phyloP scores from a whole-genome alignment of 345 rosid species.

The Zanthoxylum bungeanum region DNA sequence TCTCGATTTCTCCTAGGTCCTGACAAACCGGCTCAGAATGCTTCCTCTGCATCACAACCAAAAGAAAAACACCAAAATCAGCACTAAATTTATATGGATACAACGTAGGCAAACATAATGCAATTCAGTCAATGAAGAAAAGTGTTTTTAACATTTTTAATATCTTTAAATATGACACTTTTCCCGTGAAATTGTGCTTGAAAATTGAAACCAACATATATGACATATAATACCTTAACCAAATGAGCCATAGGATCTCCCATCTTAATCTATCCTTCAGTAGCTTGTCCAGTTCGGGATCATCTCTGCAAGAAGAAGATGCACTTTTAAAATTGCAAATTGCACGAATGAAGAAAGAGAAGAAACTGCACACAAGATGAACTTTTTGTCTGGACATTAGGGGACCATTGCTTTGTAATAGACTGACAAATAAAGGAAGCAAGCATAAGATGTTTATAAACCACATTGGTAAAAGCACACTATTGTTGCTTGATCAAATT shows the following conservation, averaged over 20 bases:
- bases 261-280: slow-evolving; percentile 69
- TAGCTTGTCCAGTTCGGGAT: slow-evolving; percentile 78
- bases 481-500: neutral
- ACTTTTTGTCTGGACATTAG: neutral
- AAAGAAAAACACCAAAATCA: slow-evolving; percentile 2
- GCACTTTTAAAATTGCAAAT: slow-evolving; percentile 11
- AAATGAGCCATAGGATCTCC: slow-evolving; percentile 95
- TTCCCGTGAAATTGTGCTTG: neutral
- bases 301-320: slow-evolving; percentile 55
- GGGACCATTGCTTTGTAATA: neutral
- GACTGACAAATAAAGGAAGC: neutral
- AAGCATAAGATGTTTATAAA: neutral
- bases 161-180: too few relatives aligned
- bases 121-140: neutral
- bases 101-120: neutral
- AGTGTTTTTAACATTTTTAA: too few relatives aligned
- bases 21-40: slow-evolving; percentile 37
- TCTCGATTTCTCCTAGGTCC: slow-evolving; percentile 79
- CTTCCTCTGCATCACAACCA: slow-evolving; percentile 49
- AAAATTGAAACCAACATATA: neutral
- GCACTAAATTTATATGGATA: neutral
- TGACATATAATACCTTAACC: slow-evolving; percentile 55
- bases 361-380: neutral
- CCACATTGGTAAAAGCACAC: neutral
- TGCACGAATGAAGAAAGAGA: neutral